phyloP scores from a whole-genome alignment of 768 basidiomycete species.

The Tylopilus cervinicoccineus region DNA sequence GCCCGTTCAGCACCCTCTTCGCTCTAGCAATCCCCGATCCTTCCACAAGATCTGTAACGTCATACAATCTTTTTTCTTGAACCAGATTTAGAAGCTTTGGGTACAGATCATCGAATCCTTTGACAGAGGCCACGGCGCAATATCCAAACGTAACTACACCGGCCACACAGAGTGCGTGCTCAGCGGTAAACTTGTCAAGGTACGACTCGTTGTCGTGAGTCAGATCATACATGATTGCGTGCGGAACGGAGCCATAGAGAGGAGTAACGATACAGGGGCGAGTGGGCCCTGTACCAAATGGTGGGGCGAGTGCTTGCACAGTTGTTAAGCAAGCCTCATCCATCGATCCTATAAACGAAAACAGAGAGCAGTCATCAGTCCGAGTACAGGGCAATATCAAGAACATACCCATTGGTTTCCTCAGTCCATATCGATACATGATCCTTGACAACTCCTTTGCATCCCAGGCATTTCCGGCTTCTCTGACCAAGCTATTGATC shows the following conservation, averaged over 20 bases:
- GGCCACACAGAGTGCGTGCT: constrained; percentile 93
- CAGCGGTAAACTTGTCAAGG: constrained; percentile 83
- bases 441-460: constrained; percentile 88
- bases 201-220: constrained; percentile 98
- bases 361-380: neutral
- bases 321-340: constrained; percentile 80
- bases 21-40: constrained; percentile 53
- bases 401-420: constrained; percentile 81
- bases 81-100: constrained; percentile 93
- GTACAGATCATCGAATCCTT: constrained; percentile 96
- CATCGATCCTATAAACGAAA: constrained; percentile 71
- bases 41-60: constrained; percentile 55
- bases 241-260: constrained; percentile 82
- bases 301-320: constrained; percentile 72
- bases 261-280: constrained; percentile 73
- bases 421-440: constrained; percentile 85
- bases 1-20: constrained; percentile 74
- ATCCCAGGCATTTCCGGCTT: constrained; percentile 89
- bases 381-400: neutral
- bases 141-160: constrained; percentile 89
- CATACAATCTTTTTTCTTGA: constrained; percentile 75
- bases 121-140: constrained; percentile 88
- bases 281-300: constrained; percentile 76
- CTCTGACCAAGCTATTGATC: constrained; percentile 89
- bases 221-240: constrained; percentile 91